Conservation (phyloP, 192 early-diverging fungal genomes). For the Linnemannia exigua region DNA sequence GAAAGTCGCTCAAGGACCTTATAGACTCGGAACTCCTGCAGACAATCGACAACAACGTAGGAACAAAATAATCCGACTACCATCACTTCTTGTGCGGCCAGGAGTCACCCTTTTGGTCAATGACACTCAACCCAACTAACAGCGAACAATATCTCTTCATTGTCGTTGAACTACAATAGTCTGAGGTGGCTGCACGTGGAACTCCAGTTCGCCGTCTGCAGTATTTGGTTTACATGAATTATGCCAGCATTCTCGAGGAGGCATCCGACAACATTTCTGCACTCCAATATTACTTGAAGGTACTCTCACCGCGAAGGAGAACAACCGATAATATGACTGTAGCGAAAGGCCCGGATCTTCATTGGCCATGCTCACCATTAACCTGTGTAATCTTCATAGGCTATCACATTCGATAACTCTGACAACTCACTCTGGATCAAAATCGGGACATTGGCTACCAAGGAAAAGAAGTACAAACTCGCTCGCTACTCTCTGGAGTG, state of each 20-base stretch:
- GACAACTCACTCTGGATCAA: conserved; percentile 49
- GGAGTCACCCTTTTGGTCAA: neutral
- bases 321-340: neutral
- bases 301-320: conserved; percentile 10
- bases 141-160: neutral
- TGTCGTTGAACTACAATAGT: conserved; percentile 11
- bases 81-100: neutral
- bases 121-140: neutral
- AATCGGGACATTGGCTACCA: conserved; percentile 41
- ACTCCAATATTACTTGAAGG: conserved; percentile 61
- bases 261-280: conserved; percentile 44
- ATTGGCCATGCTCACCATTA: neutral
- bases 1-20: conserved; percentile 52
- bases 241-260: conserved; percentile 62
- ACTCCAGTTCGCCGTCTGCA: conserved; percentile 59
- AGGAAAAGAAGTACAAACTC: conserved; percentile 40
- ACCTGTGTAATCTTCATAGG: conserved; percentile 10
- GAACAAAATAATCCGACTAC: neutral
- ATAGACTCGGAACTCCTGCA: conserved; percentile 58
- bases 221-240: conserved; percentile 66
- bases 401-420: conserved; percentile 37
- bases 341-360: neutral
- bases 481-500: conserved; percentile 47
- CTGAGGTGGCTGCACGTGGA: conserved; percentile 38
- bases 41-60: conserved; percentile 50